Percentiles rank a stretch among this genome's conserved stretches.
These are phyloP conservation scores for Pleurotus eryngii DNA, from an alignment of 768 basidiomycete genomes.

Conservation along the genomic window DNA sequence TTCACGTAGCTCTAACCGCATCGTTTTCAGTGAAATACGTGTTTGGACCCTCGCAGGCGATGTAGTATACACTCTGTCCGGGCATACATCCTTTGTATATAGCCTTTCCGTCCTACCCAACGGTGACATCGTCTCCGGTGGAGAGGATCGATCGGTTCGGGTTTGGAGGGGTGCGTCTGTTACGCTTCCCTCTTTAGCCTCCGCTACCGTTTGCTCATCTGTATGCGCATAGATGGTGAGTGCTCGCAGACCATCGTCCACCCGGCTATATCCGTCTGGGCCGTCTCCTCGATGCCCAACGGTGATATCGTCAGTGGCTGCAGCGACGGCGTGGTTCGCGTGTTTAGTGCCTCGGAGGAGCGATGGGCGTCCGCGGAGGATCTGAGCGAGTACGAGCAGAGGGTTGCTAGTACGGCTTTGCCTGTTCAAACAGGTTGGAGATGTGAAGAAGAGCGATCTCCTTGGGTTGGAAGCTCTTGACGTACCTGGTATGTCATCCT, in stretches of 20 bases:
- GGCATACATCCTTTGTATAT: slow-evolving; percentile 97
- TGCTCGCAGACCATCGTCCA: slow-evolving; percentile 87
- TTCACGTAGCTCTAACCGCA: background rate
- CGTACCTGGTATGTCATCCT: slow-evolving; percentile 55
- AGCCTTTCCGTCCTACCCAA: slow-evolving; percentile 77
- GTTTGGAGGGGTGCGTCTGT: slow-evolving; percentile 77
- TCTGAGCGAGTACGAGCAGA: slow-evolving; percentile 66
- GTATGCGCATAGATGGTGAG: slow-evolving; percentile 63
- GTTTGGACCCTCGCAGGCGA: slow-evolving; percentile 89
- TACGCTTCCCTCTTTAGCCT: slow-evolving; percentile 5
- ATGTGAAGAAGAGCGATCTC: slow-evolving; percentile 89
- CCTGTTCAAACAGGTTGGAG: slow-evolving; percentile 88
- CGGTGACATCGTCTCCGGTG: slow-evolving; percentile 84
- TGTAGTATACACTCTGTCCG: slow-evolving; percentile 73
- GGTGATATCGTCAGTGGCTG: slow-evolving; percentile 91
- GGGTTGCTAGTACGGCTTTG: slow-evolving; percentile 74
- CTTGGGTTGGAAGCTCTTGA: slow-evolving; percentile 81
- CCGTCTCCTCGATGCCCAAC: slow-evolving; percentile 82
- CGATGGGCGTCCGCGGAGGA: slow-evolving; percentile 70
- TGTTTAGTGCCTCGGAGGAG: slow-evolving; percentile 75
- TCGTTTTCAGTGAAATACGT: slow-evolving; percentile 70
- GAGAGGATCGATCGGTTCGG: slow-evolving; percentile 91
- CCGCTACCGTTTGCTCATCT: background rate
- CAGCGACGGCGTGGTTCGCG: slow-evolving; percentile 83
- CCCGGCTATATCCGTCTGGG: slow-evolving; percentile 97